Conservation (phyloP, 306 rosid species). For the Ziziphus jujuba region DNA sequence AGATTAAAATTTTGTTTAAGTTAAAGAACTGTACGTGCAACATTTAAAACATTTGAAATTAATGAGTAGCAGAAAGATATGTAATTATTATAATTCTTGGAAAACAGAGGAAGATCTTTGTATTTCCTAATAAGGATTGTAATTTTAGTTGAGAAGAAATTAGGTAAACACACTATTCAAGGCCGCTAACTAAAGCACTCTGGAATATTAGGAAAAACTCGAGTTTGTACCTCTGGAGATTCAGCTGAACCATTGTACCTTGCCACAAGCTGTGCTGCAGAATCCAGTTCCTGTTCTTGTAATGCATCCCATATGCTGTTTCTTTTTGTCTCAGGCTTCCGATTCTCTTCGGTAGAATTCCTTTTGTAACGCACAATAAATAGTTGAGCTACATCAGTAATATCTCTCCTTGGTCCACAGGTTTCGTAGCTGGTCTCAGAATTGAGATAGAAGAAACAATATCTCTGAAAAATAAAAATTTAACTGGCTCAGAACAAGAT, state of each 20-base stretch:
- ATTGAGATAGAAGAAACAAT: conserved; percentile 80
- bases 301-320: conserved; percentile 41
- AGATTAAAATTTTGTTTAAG: too few relatives aligned
- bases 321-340: conserved; percentile 39
- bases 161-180: not conserved
- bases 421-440: conserved; percentile 61
- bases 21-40: too few relatives aligned
- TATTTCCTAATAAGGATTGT: not conserved
- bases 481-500: conserved; percentile 20
- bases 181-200: not conserved
- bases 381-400: conserved; percentile 61
- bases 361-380: conserved; percentile 75
- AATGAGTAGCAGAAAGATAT: not conserved
- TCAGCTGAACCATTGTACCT: conserved; percentile 75
- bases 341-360: conserved; percentile 49
- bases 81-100: not conserved
- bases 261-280: conserved; percentile 86
- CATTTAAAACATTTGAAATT: not conserved
- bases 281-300: conserved; percentile 58
- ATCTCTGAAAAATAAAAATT: conserved; percentile 44
- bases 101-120: not conserved
- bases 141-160: conserved; percentile 6
- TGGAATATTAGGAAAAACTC: not conserved
- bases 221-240: conserved; percentile 55
- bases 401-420: conserved; percentile 73